Base-by-base conservation (phyloP, 306 rosid species). In the Lathyrus tuberosus region DNA sequence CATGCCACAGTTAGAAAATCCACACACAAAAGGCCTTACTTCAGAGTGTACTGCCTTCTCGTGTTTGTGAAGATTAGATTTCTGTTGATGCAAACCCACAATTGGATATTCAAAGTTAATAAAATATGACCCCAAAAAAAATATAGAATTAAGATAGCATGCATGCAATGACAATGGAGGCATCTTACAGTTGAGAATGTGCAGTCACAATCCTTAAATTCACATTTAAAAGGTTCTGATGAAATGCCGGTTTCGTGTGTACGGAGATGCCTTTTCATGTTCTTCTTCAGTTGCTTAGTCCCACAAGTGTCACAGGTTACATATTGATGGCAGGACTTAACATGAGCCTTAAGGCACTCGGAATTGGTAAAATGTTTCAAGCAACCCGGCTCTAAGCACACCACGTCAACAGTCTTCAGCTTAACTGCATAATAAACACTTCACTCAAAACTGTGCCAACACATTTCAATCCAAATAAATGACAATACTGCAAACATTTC, bases 21-120 rank as follows among this genome's bases (percentile, higher is more conserved):
- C 61, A 54, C 97, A 93, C 6, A 65, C 63, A 62, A 79, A 93
- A 3, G 94, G 94, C 38, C 81, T 93, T 2, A 37, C 70, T 41
- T 83, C 59, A 1, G 81, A 73, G 75, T 93, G 98, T 71, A 83
- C 91, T 30, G 83, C 98, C 80, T 81, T 90, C 60, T 71, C 73
- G 67, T 93, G 98, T 49, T 74, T 87, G 7, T 26, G 67, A 15
- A 90, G 96, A 85, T 93, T 93, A n/a, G 96, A 86, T 74, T 71
- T 80, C 98, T 93, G 88, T 59, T 57, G 28, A 37, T 6, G 12
- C 17, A 58, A 16, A 65, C 14, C 22, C 57, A 66, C 6, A 12
- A 62, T 40, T 35, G 10, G 40, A 35, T 35, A 35, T 7, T 7
- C 40, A 35, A 7, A 35, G 40, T 35, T 35, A 7, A 35, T 35